Evolutionary conservation across 441 rosid genomes (phyloP), one percentile per base, ranked within the genome.

Genomic region (Codiaeum variegatum): DNA sequence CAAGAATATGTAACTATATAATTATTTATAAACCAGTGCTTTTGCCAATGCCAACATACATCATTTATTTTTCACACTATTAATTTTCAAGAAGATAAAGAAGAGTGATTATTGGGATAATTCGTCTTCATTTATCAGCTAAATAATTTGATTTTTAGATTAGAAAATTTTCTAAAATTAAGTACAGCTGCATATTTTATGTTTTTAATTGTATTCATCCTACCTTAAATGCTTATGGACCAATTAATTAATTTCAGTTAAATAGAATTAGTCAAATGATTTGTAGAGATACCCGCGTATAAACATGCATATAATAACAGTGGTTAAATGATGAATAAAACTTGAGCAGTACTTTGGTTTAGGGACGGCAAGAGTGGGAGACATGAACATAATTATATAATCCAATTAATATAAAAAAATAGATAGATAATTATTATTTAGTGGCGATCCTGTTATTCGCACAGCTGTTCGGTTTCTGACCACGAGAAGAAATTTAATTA

Each of bases 311-410:
- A 38, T 0, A 7, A 66, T 3, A 66, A 4, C 23, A 47, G 70
- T 23, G 46, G 12, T 3, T 60, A 28, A 9, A 64, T 36, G 36
- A 32, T 19, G 24, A 52, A 52, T 26, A 38, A 23, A 72, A 26
- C 24, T 10, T 40, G 7, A 19, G 26, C 3, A 3, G 73, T 38
- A 47, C 18, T 61, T 59, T 19, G 47, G 58, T n/a, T 23, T n/a
- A 23, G 46, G 29, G 47, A n/a, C 3, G 32, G 64, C 52, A 68
- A 70, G 67, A 77, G 81, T 77, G 83, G 83, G 70, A 72, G 72
- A 62, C 79, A 82, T 65, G 83, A 79, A 77, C 74, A 42, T 23
- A n/a, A 34, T 47, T 19, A 36, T 34, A 19, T 40, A 26, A 32
- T 8, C 21, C 32, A 28, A 6, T 32, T n/a, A n/a, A 71, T 21